Evolutionary conservation across 1,284 basidiomycete species (phyloP), one percentile per base, ranked within the genome.

Genomic region (Ustilago xerochloae): DNA sequence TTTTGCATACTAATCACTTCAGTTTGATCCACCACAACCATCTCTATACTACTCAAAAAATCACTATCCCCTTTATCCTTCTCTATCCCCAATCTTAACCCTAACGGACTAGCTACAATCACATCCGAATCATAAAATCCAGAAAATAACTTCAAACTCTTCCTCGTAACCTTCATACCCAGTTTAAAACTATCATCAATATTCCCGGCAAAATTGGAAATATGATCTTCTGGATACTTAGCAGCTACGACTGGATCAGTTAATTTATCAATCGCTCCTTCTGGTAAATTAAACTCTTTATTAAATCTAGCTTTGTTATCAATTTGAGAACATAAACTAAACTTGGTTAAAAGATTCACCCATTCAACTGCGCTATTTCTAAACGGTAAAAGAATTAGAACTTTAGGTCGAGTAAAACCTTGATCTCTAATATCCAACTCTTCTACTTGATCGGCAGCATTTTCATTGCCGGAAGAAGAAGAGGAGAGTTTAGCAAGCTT

Each of bases 1-100:
- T 99, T 99, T 86, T 99, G 96, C 97, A 99, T 99, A 7, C 90
- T 89, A 82, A 99, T 89, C 2, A 92, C 91, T 82, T 99, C 94
- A 86, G 93, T 88, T 78, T 98, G 94, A 84, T 99, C 97, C 9
- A 92, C 88, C n/a, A 98, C 86, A n/a, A 93, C 85, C 15, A 99
- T 86, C 84, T 99, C 97, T 70, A 99, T 92, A 3, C 93, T 96
- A 3, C 93, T 93, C 52, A 99, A 87, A 84, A 96, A 93, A 85
- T 99, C 96, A 6, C 90, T 90, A 75, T 88, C 91, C 72, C 65
- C 79, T n/a, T 46, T 52, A 62, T 98, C 93, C 84, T 95, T 96
- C 85, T 99, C 96, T 47, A 97, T 95, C 0, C 91, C 90, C 88
- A 95, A 89, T 77, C 95, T 88, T 75, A 99, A 85, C 0, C 94